phyloP scores from a whole-genome alignment of 1,284 basidiomycete species.

The Marasmius sp. region DNA sequence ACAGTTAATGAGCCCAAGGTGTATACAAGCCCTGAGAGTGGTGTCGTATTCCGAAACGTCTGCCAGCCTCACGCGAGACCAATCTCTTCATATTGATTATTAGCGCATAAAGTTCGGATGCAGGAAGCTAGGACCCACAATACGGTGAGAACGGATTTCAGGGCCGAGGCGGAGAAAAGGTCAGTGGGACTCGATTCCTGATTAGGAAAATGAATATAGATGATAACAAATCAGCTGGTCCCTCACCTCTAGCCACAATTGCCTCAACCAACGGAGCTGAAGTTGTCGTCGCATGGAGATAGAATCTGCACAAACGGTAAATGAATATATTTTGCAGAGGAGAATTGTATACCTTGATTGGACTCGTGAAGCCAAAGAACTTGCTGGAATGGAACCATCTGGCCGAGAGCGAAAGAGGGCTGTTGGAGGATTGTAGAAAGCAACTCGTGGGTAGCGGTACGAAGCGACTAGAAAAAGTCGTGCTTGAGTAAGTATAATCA shows the following conservation, averaged over 20 bases:
- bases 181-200: conserved; percentile 19
- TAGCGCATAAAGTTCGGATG: neutral
- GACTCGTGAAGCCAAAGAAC: conserved; percentile 49
- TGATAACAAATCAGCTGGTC: neutral
- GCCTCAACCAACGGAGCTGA: conserved; percentile 50
- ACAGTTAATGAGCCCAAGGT: conserved; percentile 36
- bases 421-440: conserved; percentile 36
- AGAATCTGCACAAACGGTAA: conserved; percentile 24
- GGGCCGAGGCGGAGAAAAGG: conserved; percentile 34
- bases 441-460: conserved; percentile 25
- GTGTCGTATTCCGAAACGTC: conserved; percentile 32
- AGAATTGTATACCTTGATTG: conserved; percentile 25
- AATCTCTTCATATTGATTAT: conserved; percentile 28
- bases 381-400: conserved; percentile 54
- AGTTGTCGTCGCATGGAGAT: conserved; percentile 30
- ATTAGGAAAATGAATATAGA: neutral
- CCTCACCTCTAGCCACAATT: conserved; percentile 40
- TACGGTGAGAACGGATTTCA: conserved; percentile 27
- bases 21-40: conserved; percentile 33
- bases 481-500: neutral
- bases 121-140: conserved; percentile 28
- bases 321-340: no score
- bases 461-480: conserved; percentile 6
- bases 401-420: conserved; percentile 34
- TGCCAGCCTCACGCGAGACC: conserved; percentile 28